Conservation (phyloP, 768 basidiomycete genomes). For the Naganishia vishniacii region DNA sequence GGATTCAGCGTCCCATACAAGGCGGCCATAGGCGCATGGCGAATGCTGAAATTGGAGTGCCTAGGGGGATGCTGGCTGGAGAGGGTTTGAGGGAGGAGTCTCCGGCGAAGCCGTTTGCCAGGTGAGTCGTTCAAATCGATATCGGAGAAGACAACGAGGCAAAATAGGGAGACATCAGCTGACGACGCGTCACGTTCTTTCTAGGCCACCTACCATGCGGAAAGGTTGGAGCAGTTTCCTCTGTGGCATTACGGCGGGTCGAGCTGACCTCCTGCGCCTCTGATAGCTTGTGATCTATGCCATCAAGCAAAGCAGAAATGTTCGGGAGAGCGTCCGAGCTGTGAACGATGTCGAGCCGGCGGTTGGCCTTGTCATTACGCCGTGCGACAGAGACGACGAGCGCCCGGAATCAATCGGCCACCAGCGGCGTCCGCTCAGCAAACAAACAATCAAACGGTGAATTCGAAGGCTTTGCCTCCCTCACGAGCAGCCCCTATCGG, state of each 20-base stretch:
- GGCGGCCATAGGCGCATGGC: not conserved
- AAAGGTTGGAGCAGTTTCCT: not conserved
- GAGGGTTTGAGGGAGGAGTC: not conserved
- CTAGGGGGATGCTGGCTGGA: not conserved
- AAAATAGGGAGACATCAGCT: not conserved
- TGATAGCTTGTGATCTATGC: conserved; percentile 24
- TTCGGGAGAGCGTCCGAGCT: conserved; percentile 18
- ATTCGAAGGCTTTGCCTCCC: not conserved
- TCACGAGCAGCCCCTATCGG: not conserved
- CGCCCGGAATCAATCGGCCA: not conserved
- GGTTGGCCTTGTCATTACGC: conserved; percentile 21
- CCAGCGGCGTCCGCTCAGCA: not conserved
- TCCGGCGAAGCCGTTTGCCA: not conserved
- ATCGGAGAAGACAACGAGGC: no score
- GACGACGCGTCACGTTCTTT: not conserved
- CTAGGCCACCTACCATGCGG: conserved; percentile 12
- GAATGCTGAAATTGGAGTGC: not conserved
- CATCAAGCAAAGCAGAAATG: conserved; percentile 26
- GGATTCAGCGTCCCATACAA: not conserved
- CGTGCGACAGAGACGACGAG: conserved; percentile 5
- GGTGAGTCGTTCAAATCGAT: no score
- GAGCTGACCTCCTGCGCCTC: no score
- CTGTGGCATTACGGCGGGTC: not conserved
- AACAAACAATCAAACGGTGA: not conserved
- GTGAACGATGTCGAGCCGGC: conserved; percentile 18